Conservation (phyloP, 495 filamentous ascomycete species). For the Xylaria scruposa region DNA sequence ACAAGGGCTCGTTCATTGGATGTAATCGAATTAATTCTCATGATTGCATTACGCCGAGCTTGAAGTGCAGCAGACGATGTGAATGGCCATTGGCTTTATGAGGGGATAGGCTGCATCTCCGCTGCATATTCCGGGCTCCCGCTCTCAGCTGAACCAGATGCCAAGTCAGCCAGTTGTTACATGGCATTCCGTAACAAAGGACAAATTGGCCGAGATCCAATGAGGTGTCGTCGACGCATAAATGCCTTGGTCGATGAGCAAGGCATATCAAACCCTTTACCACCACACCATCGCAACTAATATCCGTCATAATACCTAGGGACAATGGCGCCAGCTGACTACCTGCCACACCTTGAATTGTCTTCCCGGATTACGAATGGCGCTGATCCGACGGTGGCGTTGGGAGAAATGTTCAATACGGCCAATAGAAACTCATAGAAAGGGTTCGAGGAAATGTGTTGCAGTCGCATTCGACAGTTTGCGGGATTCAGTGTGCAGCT, state of each 20-base stretch:
- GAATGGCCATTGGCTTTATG: not conserved
- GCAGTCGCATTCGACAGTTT: not conserved
- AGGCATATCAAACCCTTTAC: conserved; percentile 16
- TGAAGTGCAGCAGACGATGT: not conserved
- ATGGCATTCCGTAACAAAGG: not conserved
- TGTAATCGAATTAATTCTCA: not conserved
- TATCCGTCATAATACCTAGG: not conserved
- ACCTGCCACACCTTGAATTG: conserved; percentile 1
- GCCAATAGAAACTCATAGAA: not conserved
- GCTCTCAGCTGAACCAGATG: conserved; percentile 15
- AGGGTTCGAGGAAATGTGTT: not conserved
- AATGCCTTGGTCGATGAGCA: not conserved
- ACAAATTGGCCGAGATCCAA: not conserved
- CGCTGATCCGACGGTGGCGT: conserved; percentile 8
- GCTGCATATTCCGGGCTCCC: conserved; percentile 16
- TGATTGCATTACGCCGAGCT: not conserved
- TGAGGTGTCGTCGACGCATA: conserved; percentile 6
- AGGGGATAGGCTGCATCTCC: conserved; percentile 7
- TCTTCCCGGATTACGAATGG: conserved; percentile 12
- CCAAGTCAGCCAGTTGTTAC: conserved; percentile 7
- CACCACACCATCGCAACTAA: conserved; percentile 5
- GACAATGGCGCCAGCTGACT: conserved; percentile 6
- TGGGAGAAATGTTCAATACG: not conserved
- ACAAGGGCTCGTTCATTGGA: not conserved
- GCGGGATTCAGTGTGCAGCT: conserved; percentile 18